Percentiles rank a stretch among this genome's conserved stretches.
Conservation (phyloP, 768 basidiomycete species). For the Rossbeevera mucosa region DNA sequence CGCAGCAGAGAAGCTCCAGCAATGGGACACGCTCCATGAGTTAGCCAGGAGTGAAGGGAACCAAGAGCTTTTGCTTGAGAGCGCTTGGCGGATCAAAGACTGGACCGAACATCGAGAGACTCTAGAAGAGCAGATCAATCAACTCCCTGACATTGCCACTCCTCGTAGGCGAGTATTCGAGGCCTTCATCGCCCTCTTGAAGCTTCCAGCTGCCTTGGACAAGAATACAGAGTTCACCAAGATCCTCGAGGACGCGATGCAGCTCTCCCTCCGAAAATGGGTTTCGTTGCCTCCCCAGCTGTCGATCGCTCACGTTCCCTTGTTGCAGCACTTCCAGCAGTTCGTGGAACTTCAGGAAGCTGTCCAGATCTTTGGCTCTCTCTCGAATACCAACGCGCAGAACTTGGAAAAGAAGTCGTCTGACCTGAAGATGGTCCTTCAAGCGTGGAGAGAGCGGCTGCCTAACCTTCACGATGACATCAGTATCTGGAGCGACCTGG, state of each 20-base stretch:
- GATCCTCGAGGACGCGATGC: slow-evolving; percentile 93
- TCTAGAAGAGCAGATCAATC: slow-evolving; percentile 76
- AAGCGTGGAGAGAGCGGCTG: slow-evolving; percentile 94
- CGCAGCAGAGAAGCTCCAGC: slow-evolving; percentile 91
- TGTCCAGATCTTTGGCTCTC: slow-evolving; percentile 86
- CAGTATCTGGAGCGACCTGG: slow-evolving; percentile 97
- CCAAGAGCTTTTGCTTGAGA: slow-evolving; percentile 88
- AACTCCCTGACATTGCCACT: slow-evolving; percentile 82
- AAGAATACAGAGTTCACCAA: slow-evolving; percentile 86
- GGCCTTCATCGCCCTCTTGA: slow-evolving; percentile 85
- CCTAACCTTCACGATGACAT: slow-evolving; percentile 97
- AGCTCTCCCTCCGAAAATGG: slow-evolving; percentile 96
- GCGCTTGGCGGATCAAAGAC: slow-evolving; percentile 91
- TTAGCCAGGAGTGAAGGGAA: slow-evolving; percentile 86
- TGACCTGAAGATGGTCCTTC: slow-evolving; percentile 93
- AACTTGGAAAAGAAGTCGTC: slow-evolving; percentile 94
- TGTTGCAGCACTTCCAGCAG: slow-evolving; percentile 97
- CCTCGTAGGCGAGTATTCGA: slow-evolving; percentile 98
- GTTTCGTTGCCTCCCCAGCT: slow-evolving; percentile 79
- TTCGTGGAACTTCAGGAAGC: slow-evolving; percentile 98
- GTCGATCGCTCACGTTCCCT: slow-evolving; percentile 88
- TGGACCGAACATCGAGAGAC: slow-evolving; percentile 80
- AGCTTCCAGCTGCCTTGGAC: slow-evolving; percentile 73
- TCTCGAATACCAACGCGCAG: slow-evolving; percentile 77
- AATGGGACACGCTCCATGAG: slow-evolving; percentile 94